Evolutionary conservation across 2,329 filamentous ascomycete genomes (phyloP).

Genomic region (Epichloe hybrida): DNA sequence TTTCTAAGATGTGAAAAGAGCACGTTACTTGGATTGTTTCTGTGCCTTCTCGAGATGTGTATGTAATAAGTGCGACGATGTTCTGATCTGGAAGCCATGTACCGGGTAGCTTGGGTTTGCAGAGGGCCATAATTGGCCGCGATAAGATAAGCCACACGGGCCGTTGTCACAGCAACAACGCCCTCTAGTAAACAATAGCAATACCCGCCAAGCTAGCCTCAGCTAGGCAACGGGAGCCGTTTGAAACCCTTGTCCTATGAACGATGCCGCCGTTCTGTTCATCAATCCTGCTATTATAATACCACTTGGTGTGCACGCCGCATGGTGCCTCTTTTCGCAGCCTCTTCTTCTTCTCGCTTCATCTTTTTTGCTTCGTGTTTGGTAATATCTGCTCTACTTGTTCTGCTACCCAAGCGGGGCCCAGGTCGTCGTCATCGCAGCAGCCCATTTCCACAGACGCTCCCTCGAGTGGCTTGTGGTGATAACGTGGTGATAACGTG

Average conservation of each 20-base stretch:
- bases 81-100: too few species aligned
- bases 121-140: background rate
- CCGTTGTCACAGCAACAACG: slow-evolving; percentile 13
- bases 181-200: slow-evolving; percentile 13
- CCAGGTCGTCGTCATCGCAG: too few species aligned
- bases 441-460: too few species aligned
- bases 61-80: too few species aligned
- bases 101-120: too few species aligned
- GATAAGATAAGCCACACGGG: slow-evolving; percentile 9
- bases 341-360: background rate
- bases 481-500: too few species aligned
- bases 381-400: background rate
- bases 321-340: background rate
- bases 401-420: too few species aligned
- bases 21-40: too few species aligned
- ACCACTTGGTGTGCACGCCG: background rate
- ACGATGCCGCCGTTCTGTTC: slow-evolving; percentile 1
- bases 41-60: too few species aligned
- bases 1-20: too few species aligned
- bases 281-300: background rate
- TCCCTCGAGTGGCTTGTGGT: too few species aligned
- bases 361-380: background rate
- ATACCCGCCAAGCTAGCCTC: background rate
- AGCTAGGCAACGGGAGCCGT: background rate
- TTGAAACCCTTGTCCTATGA: slow-evolving; percentile 1